Base-by-base conservation (phyloP, 2,329 filamentous ascomycete genomes). In the Aureobasidium sp. region DNA sequence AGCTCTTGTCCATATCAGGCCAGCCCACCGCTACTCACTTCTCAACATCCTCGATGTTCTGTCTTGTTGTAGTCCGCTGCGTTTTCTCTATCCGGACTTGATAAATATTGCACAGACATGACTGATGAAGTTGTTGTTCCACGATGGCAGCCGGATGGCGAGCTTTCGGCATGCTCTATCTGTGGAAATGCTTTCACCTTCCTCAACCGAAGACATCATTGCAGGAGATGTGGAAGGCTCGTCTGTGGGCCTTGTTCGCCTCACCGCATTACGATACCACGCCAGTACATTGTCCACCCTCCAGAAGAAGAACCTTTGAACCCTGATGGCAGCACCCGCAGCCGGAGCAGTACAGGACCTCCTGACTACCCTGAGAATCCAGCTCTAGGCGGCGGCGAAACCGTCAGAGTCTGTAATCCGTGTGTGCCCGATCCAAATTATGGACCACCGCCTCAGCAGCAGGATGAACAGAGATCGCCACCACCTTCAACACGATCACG, bases 161-260 rank as follows among this genome's bases (percentile, higher is more conserved):
- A 95, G 67, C 91, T 90, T 12, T 85, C 85, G 1, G 82, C 85
- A 64, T 97, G 93, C 72, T 90, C 91, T 1, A 96, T 97, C 62
- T 97, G 93, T 71, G 78, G 80, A 58, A 83, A 83, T 0, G 83
- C 86, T 52, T 97, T 97, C 71, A 89, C 84, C 71, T 88, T 96
- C 68, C 90, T 91, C 77, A 86, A 90, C 70, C 82, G 93, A 65
- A 95, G 95, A 72, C 93, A 97, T 76, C 93, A 97, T 72, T 97
- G 93, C 80, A 85, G 92, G 67, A 97, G 96, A 82, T 97, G 93
- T 72, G 93, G 93, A 49, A 82, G 91, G 64, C 92, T 97, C 9
- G 93, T 97, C 27, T 97, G 93, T 74, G 86, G 87, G 62, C 81
- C 85, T 22, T 97, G 93, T 76, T 97, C 93, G 2, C 93, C 93